phyloP scores from a whole-genome alignment of 108 stramenopile species.

The Cyclotella distinguenda region DNA sequence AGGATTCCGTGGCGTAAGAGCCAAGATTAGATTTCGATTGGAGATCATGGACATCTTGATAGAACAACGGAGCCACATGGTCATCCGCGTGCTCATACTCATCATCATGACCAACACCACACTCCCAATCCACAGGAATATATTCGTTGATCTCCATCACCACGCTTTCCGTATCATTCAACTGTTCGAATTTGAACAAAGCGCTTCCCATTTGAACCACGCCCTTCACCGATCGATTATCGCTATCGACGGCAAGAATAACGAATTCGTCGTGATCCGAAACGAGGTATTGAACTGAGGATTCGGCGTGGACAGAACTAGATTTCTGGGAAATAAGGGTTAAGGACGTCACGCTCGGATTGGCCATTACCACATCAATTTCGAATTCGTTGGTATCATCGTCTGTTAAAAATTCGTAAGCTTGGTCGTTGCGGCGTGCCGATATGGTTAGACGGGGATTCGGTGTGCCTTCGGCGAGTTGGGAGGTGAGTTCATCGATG shows the following conservation, averaged over 20 bases:
- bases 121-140: slow-evolving; percentile 5
- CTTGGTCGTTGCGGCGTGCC: background rate
- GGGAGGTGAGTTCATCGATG: background rate
- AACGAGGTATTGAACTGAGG: slow-evolving; percentile 2
- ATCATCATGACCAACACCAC: background rate
- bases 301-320: background rate
- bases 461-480: background rate
- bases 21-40: background rate
- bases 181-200: slow-evolving; percentile 5
- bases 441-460: slow-evolving; percentile 3
- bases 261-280: background rate
- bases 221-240: background rate
- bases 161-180: background rate
- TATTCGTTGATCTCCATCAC: background rate
- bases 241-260: background rate
- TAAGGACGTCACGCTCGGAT: background rate
- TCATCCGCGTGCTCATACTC: background rate
- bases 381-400: too few species aligned
- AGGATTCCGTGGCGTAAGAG: slow-evolving; percentile 7
- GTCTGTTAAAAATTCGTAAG: background rate
- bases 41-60: background rate
- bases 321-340: background rate
- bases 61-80: background rate
- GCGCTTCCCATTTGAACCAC: slow-evolving; percentile 5
- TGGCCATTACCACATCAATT: slow-evolving; percentile 5